Base-by-base conservation (phyloP, 768 basidiomycete genomes). In the Pleurotus tuoliensis region DNA sequence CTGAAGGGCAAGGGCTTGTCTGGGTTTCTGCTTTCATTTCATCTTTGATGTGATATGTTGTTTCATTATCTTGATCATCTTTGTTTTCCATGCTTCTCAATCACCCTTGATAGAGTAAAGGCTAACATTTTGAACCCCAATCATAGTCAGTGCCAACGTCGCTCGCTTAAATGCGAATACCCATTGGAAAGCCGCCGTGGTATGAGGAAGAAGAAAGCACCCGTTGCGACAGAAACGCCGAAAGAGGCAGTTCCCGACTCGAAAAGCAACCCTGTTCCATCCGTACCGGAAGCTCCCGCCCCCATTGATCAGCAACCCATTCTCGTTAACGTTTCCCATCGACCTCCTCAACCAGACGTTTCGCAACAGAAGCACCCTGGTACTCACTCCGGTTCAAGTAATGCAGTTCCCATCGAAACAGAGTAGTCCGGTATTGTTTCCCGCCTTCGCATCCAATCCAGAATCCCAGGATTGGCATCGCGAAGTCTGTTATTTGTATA, bases 101-200 rank as follows among this genome's bases (percentile, higher is more conserved):
- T 52, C 47, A 63, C 58, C 47, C 56, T 56, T 56, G 52, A 39
- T 37, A 25, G 27, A n/a, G 22, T 47, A 39, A 50, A 73, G n/a
- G 69, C 61, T 56, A 47, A 56, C 61, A 58, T 59, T 59, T 55
- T 61, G 30, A 34, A 34, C 30, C 22, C 38, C 25, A 40, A 18
- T 15, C 37, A n/a, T 66, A 90, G 88, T 68, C 88, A 90, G 74
- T 90, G 88, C 64, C 81, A 81, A 50, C 78, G 86, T 41, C 82
- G 88, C 22, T 80, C 81, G 27, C 79, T 89, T 47, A 80, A 75
- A 56, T 90, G 88, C 66, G 85, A 85, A 63, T 90, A 87, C 61
- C 88, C 88, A 0, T 69, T 75, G 5, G 86, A 86, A 67, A 88
- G 86, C 62, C 76, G 86, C 37, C 78, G 88, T 15, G 88, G 88